phyloP scores from a whole-genome alignment of 768 basidiomycete species.

The Boletus rubescentipes region DNA sequence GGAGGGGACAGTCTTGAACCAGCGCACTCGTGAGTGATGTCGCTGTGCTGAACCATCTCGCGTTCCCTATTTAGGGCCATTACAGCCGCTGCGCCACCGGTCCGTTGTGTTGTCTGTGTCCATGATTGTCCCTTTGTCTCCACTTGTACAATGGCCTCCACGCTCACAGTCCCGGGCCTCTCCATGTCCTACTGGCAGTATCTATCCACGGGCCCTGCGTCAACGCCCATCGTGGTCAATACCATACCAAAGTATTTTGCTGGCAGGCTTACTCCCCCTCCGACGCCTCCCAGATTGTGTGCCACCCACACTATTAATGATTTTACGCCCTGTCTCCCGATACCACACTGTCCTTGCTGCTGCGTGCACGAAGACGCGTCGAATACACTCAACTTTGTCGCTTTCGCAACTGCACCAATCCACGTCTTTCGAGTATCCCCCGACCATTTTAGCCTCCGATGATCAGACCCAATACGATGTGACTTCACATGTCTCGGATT shows the following conservation, averaged over 20 bases:
- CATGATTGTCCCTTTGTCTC: no score
- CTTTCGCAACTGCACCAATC: not conserved
- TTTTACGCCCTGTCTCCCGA: constrained; percentile 15
- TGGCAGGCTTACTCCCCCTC: constrained; percentile 8
- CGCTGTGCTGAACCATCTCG: constrained; percentile 63
- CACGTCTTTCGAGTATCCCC: not conserved
- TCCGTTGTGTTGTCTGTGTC: constrained; percentile 1
- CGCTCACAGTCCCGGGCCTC: no score
- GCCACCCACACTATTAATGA: not conserved
- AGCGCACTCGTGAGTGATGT: constrained; percentile 68
- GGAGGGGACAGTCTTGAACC: constrained; percentile 93
- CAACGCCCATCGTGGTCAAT: constrained; percentile 9
- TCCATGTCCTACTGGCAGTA: constrained; percentile 6
- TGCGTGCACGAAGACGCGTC: not conserved
- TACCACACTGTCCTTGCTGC: constrained; percentile 4
- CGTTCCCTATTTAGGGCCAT: constrained; percentile 82
- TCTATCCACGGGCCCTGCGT: not conserved
- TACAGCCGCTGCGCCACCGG: constrained; percentile 74
- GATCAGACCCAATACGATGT: not conserved
- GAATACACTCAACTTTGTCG: not conserved
- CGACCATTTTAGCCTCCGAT: not conserved
- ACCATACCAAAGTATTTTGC: not conserved
- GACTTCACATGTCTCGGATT: not conserved
- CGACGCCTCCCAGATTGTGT: not conserved
- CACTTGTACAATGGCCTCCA: not conserved